Evolutionary conservation across 306 rosid species (phyloP), one percentile per base, ranked within the genome.

Genomic region (Lathyrus tuberosus): DNA sequence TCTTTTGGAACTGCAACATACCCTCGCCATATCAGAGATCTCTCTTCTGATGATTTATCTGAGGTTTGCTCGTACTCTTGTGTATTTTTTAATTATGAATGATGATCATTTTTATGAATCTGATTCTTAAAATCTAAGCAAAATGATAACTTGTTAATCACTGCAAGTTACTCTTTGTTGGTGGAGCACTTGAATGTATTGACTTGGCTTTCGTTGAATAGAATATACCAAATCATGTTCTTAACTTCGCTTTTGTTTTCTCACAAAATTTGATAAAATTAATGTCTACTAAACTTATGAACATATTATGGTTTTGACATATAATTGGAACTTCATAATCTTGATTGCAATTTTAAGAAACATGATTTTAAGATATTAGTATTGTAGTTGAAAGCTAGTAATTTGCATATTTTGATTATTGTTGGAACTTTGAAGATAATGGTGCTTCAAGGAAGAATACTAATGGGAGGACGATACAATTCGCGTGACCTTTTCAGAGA

Each of bases 381-480:
- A 15, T 47, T 33, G 28, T 10, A 69, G 31, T 59, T 5, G 70
- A 42, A 61, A 60, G 65, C 26, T 20, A 20, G 22, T 74, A 37
- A 80, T 57, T 22, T 53, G 37, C 49, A 46, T 64, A 3, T 67
- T 18, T 62, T 67, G 30, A 47, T 63, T 64, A 20, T 49, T 76
- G 43, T 52, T 75, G 63, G 73, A 42, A 18, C 53, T 52, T 30
- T 73, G 86, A 83, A 95, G 99, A 87, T 89, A 48, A 77, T 89
- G 92, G 73, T 87, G 84, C 86, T 87, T 16, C 97, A 84, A 69
- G 86, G 86, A 77, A 80, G 84, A 82, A 68, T 87, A 67, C 71
- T 86, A 69, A 86, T 84, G 88, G 96, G 95, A 75, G 89, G 91
- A 73, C 82, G 90, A 74, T 70, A 79, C 31, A 89, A 84, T 71